Evolutionary conservation across 1,284 basidiomycete genomes (phyloP).

Genomic region (Sporisorium reilianum): DNA sequence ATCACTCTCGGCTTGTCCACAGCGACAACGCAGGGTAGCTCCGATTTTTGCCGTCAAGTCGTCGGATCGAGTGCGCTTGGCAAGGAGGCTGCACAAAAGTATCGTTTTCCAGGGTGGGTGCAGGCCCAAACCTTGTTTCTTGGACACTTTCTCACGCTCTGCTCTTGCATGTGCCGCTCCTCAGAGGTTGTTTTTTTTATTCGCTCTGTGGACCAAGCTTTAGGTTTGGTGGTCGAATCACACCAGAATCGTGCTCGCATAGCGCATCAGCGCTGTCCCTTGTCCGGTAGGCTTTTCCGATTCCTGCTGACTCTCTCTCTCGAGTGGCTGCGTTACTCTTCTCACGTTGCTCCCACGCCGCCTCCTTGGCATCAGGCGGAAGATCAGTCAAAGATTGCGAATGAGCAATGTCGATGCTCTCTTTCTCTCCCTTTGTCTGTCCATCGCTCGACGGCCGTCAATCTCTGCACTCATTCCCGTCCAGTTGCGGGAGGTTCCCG

Average conservation of each 20-base stretch:
- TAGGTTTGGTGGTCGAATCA: background rate
- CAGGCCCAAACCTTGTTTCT: constrained; percentile 25
- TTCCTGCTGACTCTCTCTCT: constrained; percentile 2
- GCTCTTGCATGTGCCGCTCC: background rate
- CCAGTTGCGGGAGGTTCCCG: background rate
- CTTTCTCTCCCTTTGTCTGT: background rate
- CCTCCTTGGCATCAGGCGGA: background rate
- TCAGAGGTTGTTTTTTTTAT: background rate
- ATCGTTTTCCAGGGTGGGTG: constrained; percentile 20
- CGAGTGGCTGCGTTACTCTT: background rate
- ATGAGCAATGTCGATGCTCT: background rate
- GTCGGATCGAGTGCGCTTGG: background rate
- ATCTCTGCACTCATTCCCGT: background rate
- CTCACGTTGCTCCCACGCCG: constrained; percentile 23
- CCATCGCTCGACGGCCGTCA: background rate
- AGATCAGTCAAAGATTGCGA: background rate
- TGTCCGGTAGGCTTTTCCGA: constrained; percentile 8
- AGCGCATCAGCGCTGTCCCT: constrained; percentile 1
- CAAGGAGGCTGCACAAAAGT: background rate
- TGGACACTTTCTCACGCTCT: constrained; percentile 28
- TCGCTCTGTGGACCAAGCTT: constrained; percentile 4
- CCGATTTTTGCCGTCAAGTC: background rate
- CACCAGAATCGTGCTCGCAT: constrained; percentile 1
- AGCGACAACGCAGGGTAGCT: background rate
- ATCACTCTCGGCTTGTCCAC: background rate